These are phyloP conservation scores for Eragrostis nindensis DNA, from an alignment of 176 grass and related monocot species.

Conservation along the genomic window DNA sequence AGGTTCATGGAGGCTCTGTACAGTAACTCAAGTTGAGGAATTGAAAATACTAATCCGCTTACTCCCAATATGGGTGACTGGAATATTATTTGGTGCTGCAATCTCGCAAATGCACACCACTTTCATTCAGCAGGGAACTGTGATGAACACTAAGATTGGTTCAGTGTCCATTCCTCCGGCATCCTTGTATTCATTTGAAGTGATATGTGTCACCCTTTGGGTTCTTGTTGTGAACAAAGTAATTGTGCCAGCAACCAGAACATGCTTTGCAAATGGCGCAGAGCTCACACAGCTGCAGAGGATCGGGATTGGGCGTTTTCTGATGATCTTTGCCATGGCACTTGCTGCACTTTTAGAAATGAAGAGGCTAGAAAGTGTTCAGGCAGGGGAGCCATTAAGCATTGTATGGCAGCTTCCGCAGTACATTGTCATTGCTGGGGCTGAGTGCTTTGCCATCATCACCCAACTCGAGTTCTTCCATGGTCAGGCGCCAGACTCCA, in stretches of 20 bases:
- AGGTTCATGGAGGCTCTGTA: conserved; percentile 60
- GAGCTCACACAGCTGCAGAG: conserved; percentile 75
- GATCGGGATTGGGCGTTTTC: conserved; percentile 70
- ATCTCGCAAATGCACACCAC: conserved; percentile 83
- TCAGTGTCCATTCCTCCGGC: conserved; percentile 68
- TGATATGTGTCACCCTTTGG: conserved; percentile 60
- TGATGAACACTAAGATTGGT: conserved; percentile 69
- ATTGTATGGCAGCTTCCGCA: conserved; percentile 84
- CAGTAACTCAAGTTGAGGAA: conserved; percentile 78
- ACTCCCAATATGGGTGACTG: conserved; percentile 78
- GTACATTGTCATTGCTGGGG: conserved; percentile 65
- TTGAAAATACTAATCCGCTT: conserved; percentile 81
- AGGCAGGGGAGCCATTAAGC: conserved; percentile 36
- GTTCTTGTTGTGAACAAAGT: conserved; percentile 64
- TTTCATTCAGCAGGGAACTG: conserved; percentile 84
- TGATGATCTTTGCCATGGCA: conserved; percentile 74
- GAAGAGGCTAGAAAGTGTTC: conserved; percentile 56
- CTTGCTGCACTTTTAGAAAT: conserved; percentile 62
- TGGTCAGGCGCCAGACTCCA: conserved; percentile 67
- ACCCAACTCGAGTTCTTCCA: conserved; percentile 77
- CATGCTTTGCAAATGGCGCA: conserved; percentile 40
- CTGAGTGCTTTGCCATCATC: conserved; percentile 66
- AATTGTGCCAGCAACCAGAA: conserved; percentile 51
- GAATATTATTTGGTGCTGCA: conserved; percentile 57
- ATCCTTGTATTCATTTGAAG: conserved; percentile 71